These are phyloP conservation scores for Mortierella claussenii DNA, from an alignment of 192 early-diverging fungal genomes.

Conservation along the genomic window DNA sequence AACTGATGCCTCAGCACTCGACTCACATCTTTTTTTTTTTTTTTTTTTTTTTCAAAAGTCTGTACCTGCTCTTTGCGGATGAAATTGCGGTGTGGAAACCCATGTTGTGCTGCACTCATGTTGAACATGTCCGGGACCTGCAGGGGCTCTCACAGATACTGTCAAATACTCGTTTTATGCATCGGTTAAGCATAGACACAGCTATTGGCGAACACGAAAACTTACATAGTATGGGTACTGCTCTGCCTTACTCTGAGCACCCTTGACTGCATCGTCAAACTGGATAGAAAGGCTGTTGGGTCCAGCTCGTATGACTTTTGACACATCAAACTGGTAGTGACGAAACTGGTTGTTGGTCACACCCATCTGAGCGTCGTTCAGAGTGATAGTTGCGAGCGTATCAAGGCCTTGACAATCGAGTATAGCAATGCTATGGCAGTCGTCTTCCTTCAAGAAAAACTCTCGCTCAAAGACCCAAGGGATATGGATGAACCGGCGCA, in stretches of 20 bases:
- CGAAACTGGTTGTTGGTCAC: constrained; percentile 63
- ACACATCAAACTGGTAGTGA: constrained; percentile 43
- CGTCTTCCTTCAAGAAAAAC: constrained; percentile 5
- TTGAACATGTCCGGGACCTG: constrained; percentile 53
- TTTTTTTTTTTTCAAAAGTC: too few relatives aligned
- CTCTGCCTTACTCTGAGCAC: constrained; percentile 20
- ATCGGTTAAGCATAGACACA: too few relatives aligned
- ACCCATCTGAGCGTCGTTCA: constrained; percentile 55
- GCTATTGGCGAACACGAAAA: too few relatives aligned
- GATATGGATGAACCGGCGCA: constrained; percentile 14
- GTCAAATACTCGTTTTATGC: too few relatives aligned
- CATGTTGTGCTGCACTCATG: constrained; percentile 45
- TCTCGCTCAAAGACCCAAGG: constrained; percentile 16
- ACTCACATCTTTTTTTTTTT: background rate
- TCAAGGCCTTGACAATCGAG: constrained; percentile 63
- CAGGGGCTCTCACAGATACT: too few relatives aligned
- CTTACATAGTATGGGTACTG: constrained; percentile 43
- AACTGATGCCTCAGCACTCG: background rate
- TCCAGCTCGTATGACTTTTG: constrained; percentile 13
- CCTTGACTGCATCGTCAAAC: constrained; percentile 45
- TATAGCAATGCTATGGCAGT: background rate
- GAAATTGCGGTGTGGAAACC: constrained; percentile 39
- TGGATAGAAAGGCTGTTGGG: constrained; percentile 34
- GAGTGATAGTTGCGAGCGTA: constrained; percentile 55
- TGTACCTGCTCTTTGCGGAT: constrained; percentile 41